Evolutionary conservation across 2,329 filamentous ascomycete genomes (phyloP).

Genomic region (Bipolaris zeicola): DNA sequence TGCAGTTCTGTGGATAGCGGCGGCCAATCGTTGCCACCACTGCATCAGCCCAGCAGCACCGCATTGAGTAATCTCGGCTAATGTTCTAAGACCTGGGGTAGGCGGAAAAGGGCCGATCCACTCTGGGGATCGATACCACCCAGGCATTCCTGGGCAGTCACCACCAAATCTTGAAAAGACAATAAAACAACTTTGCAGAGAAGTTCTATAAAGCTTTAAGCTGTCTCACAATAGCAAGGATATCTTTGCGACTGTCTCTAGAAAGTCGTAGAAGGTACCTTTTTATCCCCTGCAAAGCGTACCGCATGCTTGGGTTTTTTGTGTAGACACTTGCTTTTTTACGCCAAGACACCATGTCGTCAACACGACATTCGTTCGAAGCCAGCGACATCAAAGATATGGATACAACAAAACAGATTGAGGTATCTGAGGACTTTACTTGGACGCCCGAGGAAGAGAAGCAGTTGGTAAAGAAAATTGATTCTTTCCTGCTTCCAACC

Average conservation of each 20-base stretch:
- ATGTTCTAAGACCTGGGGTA: conserved; percentile 28
- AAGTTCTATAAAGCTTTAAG: conserved; percentile 33
- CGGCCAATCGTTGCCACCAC: conserved; percentile 21
- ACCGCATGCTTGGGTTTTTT: neutral
- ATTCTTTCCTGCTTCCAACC: conserved; percentile 53
- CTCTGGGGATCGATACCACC: conserved; percentile 26
- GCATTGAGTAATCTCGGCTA: conserved; percentile 12
- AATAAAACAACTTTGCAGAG: conserved; percentile 3
- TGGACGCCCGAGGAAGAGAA: conserved; percentile 59
- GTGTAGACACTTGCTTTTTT: neutral
- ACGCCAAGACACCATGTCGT: conserved; percentile 27
- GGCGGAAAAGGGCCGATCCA: conserved; percentile 23
- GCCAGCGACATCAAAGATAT: conserved; percentile 31
- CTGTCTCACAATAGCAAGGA: conserved; percentile 1
- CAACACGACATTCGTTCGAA: conserved; percentile 29
- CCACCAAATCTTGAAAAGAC: conserved; percentile 18
- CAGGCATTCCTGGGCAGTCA: conserved; percentile 21
- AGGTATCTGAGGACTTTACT: conserved; percentile 51
- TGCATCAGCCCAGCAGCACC: conserved; percentile 15
- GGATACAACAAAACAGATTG: conserved; percentile 51
- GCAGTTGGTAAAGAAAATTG: conserved; percentile 56
- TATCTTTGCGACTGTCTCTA: neutral
- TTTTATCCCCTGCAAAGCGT: neutral
- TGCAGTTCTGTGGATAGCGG: neutral
- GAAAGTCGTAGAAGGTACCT: neutral